Conservation (phyloP, 495 filamentous ascomycete genomes). For the Glonium stellatum region DNA sequence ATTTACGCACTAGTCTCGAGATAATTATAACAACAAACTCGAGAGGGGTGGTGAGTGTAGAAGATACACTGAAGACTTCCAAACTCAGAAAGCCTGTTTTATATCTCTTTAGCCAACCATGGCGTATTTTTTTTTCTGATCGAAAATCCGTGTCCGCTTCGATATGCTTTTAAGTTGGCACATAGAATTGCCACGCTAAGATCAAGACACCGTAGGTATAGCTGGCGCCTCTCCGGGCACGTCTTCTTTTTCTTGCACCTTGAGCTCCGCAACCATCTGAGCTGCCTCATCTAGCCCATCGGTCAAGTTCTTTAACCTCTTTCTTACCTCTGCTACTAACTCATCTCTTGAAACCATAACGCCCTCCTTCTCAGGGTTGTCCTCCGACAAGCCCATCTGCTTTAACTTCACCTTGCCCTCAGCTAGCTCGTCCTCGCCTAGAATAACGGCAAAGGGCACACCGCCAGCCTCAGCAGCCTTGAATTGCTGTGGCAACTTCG, state of each 20-base stretch:
- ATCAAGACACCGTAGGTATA: no score
- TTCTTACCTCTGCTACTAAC: constrained; percentile 55
- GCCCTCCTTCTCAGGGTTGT: constrained; percentile 81
- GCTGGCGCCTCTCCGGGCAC: no score
- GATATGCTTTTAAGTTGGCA: no score
- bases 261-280: constrained; percentile 4
- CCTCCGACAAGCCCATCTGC: constrained; percentile 70
- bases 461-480: constrained; percentile 66
- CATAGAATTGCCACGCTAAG: no score
- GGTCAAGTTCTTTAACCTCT: constrained; percentile 31
- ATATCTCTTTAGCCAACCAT: no score
- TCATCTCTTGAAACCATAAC: constrained; percentile 57
- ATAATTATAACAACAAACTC: no score
- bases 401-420: constrained; percentile 75
- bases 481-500: constrained; percentile 71
- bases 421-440: constrained; percentile 73
- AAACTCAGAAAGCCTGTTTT: no score
- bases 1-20: no score
- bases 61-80: no score
- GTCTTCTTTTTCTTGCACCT: not conserved
- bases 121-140: no score
- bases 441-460: constrained; percentile 67
- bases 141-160: no score
- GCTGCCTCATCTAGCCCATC: not conserved
- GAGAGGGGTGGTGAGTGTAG: no score